These are phyloP conservation scores for Ogataea zsoltii DNA, from an alignment of 805 yeast genomes.

Conservation along the genomic window DNA sequence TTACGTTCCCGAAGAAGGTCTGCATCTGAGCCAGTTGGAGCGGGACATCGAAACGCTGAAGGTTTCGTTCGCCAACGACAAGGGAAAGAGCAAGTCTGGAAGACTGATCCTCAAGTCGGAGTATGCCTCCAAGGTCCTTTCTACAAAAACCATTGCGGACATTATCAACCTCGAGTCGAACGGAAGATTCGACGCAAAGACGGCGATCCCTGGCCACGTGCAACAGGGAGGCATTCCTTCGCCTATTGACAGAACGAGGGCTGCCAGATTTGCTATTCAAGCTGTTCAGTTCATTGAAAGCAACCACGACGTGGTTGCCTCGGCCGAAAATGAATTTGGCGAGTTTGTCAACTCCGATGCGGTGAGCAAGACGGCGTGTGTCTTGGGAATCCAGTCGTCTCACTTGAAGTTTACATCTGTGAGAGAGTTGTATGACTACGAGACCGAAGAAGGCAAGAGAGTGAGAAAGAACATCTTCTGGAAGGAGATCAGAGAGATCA, in stretches of 20 bases:
- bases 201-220: conserved; percentile 85
- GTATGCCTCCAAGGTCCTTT: conserved; percentile 65
- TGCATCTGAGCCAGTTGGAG: conserved; percentile 58
- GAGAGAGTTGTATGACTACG: conserved; percentile 77
- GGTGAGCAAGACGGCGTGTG: conserved; percentile 63
- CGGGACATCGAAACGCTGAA: conserved; percentile 64
- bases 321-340: conserved; percentile 30
- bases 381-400: conserved; percentile 79
- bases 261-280: conserved; percentile 68
- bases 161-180: conserved; percentile 63
- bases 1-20: conserved; percentile 74
- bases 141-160: conserved; percentile 69
- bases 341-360: conserved; percentile 29
- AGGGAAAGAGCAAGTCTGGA: conserved; percentile 69
- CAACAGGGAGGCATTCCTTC: conserved; percentile 83
- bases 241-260: conserved; percentile 74
- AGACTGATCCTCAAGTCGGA: conserved; percentile 67
- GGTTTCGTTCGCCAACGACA: conserved; percentile 57
- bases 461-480: conserved; percentile 90
- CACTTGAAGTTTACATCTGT: conserved; percentile 75
- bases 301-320: conserved; percentile 18
- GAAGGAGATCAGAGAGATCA: conserved; percentile 71
- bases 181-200: conserved; percentile 71
- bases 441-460: conserved; percentile 77
- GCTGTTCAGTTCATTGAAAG: conserved; percentile 70